phyloP scores from a whole-genome alignment of 2,329 filamentous ascomycete species.

The Balansia obtecta region DNA sequence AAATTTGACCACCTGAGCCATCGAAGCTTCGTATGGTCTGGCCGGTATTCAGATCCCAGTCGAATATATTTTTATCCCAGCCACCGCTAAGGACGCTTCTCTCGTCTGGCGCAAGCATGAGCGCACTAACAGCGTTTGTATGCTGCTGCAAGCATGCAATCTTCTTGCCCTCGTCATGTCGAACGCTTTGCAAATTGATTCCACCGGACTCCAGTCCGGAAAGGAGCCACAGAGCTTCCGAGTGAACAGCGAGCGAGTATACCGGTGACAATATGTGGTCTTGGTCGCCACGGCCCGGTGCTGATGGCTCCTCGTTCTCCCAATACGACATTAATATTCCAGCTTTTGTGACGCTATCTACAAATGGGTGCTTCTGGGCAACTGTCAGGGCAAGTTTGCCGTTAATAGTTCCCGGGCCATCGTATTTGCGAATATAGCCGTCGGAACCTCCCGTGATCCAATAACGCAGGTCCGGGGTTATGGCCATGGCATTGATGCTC shows the following conservation, averaged over 20 bases:
- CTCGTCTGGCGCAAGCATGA: conserved; percentile 75
- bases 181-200: conserved; percentile 86
- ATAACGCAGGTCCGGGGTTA: conserved; percentile 89
- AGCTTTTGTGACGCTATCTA: conserved; percentile 92
- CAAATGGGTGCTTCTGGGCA: conserved; percentile 90
- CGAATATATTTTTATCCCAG: conserved; percentile 89
- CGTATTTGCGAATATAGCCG: conserved; percentile 93
- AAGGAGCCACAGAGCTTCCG: conserved; percentile 79
- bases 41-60: conserved; percentile 91
- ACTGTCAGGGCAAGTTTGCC: conserved; percentile 89
- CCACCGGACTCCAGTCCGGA: conserved; percentile 82
- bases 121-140: conserved; percentile 80
- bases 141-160: conserved; percentile 74
- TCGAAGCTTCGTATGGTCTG: conserved; percentile 63
- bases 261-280: conserved; percentile 71
- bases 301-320: conserved; percentile 79
- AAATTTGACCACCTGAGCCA: conserved; percentile 72
- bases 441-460: conserved; percentile 91
- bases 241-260: conserved; percentile 86
- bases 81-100: conserved; percentile 79
- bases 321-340: conserved; percentile 93
- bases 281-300: conserved; percentile 32
- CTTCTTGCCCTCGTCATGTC: conserved; percentile 87
- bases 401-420: conserved; percentile 89
- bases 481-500: conserved; percentile 83